A percentile compares a stretch with the other conserved stretches of the same genome.
Conservation (phyloP, 805 yeast species). For the Saccharomycopsis fodiens region DNA sequence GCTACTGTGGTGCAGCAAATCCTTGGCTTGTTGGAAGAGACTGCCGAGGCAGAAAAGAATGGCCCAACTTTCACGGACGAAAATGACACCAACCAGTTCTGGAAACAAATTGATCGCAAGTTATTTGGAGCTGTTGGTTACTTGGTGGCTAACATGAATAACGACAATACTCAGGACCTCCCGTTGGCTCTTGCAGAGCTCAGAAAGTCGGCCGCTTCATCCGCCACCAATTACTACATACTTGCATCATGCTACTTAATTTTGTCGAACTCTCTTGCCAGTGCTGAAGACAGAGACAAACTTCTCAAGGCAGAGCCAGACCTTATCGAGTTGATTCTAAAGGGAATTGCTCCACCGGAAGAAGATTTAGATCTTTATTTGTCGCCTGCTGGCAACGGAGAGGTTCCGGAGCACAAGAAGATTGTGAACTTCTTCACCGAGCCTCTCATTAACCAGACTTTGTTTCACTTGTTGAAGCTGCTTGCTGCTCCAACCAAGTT, state of each 20-base stretch:
- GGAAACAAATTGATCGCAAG: conserved; percentile 14
- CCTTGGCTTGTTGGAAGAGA: background rate
- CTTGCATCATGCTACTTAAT: conserved; percentile 12
- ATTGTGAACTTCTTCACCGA: conserved; percentile 17
- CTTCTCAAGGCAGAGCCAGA: conserved; percentile 6
- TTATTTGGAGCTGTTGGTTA: conserved; percentile 16
- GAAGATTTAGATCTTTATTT: background rate
- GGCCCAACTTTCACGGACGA: too few relatives aligned
- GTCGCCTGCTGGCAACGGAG: background rate
- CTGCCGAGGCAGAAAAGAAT: background rate
- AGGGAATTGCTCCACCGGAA: background rate
- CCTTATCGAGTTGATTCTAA: conserved; percentile 3
- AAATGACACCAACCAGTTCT: background rate
- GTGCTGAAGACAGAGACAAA: conserved; percentile 7
- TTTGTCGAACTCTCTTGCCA: conserved; percentile 14
- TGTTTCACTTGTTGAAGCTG: conserved; percentile 17
- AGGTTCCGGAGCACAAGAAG: background rate
- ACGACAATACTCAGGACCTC: conserved; percentile 7
- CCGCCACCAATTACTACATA: conserved; percentile 2
- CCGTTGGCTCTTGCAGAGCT: conserved; percentile 1
- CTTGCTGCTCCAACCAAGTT: conserved; percentile 3
- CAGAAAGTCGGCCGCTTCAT: background rate
- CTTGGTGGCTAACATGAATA: conserved; percentile 7
- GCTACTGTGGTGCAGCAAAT: background rate
- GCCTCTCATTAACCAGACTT: conserved; percentile 18